These are phyloP conservation scores for Trypanosoma brucei DNA, from an alignment of 208 protist species.

Conservation along the genomic window DNA sequence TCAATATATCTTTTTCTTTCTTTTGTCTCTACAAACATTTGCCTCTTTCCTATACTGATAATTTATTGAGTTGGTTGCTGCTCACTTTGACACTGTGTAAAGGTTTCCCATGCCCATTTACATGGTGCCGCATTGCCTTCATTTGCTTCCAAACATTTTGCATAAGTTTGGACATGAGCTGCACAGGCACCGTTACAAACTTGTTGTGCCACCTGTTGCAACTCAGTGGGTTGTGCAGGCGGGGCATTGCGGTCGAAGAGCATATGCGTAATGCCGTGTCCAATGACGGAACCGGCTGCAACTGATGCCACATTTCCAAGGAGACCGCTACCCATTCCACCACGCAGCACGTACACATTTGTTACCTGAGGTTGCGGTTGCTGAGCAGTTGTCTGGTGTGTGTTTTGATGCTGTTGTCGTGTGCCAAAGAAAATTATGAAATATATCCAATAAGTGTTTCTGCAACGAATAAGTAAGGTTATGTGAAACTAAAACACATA, in stretches of 20 bases:
- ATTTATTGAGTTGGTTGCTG: slow-evolving; percentile 17
- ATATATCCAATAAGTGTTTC: too few relatives aligned
- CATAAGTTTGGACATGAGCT: slow-evolving; percentile 66
- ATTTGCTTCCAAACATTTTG: slow-evolving; percentile 82
- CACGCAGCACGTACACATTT: slow-evolving; percentile 73
- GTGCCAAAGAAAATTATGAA: too few relatives aligned
- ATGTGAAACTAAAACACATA: too few relatives aligned
- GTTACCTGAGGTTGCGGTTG: slow-evolving; percentile 45
- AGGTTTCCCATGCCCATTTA: slow-evolving; percentile 88
- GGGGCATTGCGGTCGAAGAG: slow-evolving; percentile 55
- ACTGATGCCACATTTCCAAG: slow-evolving; percentile 81
- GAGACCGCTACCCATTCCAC: slow-evolving; percentile 51
- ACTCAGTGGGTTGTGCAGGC: slow-evolving; percentile 76
- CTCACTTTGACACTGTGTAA: slow-evolving; percentile 66
- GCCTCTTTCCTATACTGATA: background rate
- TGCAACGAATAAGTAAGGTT: too few relatives aligned
- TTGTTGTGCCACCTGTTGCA: slow-evolving; percentile 67
- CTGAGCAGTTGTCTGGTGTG: slow-evolving; percentile 2
- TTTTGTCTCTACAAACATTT: too few relatives aligned
- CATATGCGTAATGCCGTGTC: slow-evolving; percentile 87
- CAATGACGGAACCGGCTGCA: slow-evolving; percentile 74
- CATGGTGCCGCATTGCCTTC: slow-evolving; percentile 50
- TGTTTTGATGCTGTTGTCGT: background rate
- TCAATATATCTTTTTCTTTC: too few relatives aligned
- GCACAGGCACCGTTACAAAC: slow-evolving; percentile 58